Evolutionary conservation across 148 eudicot genomes (phyloP).

Genomic region (Cornus florida): DNA sequence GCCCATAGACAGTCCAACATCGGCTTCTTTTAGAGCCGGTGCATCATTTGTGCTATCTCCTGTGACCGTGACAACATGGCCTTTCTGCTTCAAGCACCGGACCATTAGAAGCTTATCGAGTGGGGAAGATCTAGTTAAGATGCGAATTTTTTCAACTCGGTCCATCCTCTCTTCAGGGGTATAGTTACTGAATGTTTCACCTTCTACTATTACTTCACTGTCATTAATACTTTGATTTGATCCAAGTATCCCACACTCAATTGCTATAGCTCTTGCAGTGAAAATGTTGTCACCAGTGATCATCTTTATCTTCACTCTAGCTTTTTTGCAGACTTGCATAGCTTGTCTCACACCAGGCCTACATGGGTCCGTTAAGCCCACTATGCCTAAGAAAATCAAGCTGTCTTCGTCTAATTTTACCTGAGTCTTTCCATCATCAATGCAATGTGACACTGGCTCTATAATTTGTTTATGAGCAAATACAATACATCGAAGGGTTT

Average conservation of each 20-base stretch:
- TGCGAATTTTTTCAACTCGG: background rate
- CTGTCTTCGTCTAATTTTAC: background rate
- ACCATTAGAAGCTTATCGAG: background rate
- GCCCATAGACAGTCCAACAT: background rate
- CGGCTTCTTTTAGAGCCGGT: background rate
- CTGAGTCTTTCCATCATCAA: background rate
- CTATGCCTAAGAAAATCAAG: background rate
- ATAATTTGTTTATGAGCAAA: background rate
- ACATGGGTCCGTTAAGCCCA: slow-evolving; percentile 5
- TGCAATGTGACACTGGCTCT: background rate
- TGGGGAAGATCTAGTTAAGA: background rate
- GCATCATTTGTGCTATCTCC: background rate
- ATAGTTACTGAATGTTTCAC: background rate
- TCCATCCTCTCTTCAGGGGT: background rate
- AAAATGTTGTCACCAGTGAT: slow-evolving; percentile 1
- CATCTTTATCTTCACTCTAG: background rate
- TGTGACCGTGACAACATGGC: background rate
- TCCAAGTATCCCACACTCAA: background rate
- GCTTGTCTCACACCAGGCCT: background rate
- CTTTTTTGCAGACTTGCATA: background rate
- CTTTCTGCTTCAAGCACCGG: background rate
- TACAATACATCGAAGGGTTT: background rate
- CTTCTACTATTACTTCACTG: background rate
- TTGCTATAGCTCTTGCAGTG: slow-evolving; percentile 1
- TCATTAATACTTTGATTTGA: background rate